These are phyloP conservation scores for Hippophae gyantsensis DNA, from an alignment of 306 rosid genomes.

Conservation along the genomic window DNA sequence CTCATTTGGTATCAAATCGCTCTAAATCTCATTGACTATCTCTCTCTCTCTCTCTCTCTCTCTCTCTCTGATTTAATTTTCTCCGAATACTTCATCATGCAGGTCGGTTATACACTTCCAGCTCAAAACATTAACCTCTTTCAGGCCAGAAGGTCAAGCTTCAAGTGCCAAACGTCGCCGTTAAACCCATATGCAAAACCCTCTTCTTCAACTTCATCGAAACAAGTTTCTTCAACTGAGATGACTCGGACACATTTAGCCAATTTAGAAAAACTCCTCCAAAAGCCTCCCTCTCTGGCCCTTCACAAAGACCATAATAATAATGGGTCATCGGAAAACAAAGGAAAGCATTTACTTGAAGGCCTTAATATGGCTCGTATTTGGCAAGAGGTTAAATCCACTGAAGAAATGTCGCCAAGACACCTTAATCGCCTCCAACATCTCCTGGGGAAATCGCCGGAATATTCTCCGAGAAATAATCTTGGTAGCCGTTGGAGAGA, in stretches of 20 bases:
- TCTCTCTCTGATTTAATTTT: background rate
- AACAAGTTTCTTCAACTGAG: conserved; percentile 4
- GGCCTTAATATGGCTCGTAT: conserved; percentile 42
- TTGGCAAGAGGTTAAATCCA: conserved; percentile 55
- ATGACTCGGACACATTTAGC: conserved; percentile 46
- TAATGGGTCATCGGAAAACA: conserved; percentile 19
- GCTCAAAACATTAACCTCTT: conserved; percentile 32
- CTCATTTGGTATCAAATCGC: too few relatives aligned
- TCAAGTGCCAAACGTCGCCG: conserved; percentile 39
- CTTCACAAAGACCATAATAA: conserved; percentile 1
- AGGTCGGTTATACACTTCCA: conserved; percentile 37
- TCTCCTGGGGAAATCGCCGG: conserved; percentile 50
- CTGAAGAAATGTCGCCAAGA: conserved; percentile 81
- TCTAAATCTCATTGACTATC: background rate
- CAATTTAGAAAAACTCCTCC: conserved; percentile 72
- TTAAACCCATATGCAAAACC: conserved; percentile 35
- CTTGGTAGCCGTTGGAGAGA: conserved; percentile 61
- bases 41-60: background rate
- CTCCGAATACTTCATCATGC: conserved; percentile 15
- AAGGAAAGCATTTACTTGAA: conserved; percentile 36
- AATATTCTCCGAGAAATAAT: conserved; percentile 66
- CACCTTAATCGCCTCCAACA: conserved; percentile 53
- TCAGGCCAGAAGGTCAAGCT: conserved; percentile 40
- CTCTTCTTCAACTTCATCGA: conserved; percentile 11
- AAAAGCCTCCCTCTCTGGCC: conserved; percentile 21